phyloP scores from a whole-genome alignment of 78 protist genomes.

The Capsaspora owczarzaki region DNA sequence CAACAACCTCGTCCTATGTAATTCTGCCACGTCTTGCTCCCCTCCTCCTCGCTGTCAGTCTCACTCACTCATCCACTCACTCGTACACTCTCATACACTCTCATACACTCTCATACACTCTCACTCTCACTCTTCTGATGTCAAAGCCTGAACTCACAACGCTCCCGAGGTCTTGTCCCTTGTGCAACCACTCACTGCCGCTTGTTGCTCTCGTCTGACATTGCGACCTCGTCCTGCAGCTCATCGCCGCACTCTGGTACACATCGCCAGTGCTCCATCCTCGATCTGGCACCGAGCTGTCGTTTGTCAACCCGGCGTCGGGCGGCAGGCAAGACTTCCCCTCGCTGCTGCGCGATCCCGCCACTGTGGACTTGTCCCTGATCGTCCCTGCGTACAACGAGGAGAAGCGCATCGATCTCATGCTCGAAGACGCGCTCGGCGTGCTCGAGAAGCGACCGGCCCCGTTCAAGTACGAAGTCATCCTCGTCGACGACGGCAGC shows the following conservation, averaged over 20 bases:
- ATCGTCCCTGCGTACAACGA: constrained; percentile 61
- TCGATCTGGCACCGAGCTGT: neutral
- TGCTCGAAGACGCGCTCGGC: constrained; percentile 10
- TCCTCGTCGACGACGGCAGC: constrained; percentile 45
- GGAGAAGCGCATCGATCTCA: constrained; percentile 25
- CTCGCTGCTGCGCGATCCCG: constrained; percentile 1
- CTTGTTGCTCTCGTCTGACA: no score
- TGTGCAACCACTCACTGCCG: no score
- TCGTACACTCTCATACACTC: no score
- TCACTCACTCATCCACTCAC: no score
- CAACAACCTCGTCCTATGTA: no score
- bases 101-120: no score
- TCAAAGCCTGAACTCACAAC: no score
- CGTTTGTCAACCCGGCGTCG: neutral
- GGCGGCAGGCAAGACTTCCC: neutral
- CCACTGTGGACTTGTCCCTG: constrained; percentile 19
- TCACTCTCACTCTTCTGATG: no score
- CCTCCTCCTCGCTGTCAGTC: no score
- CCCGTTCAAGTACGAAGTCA: constrained; percentile 23
- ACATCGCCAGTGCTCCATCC: neutral
- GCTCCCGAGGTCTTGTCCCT: no score
- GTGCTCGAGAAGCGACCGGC: constrained; percentile 1
- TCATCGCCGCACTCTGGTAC: neutral
- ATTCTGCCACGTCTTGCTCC: no score
- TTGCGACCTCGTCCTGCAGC: neutral